phyloP scores from a whole-genome alignment of 345 rosid species.

The Sisymbrium irio region DNA sequence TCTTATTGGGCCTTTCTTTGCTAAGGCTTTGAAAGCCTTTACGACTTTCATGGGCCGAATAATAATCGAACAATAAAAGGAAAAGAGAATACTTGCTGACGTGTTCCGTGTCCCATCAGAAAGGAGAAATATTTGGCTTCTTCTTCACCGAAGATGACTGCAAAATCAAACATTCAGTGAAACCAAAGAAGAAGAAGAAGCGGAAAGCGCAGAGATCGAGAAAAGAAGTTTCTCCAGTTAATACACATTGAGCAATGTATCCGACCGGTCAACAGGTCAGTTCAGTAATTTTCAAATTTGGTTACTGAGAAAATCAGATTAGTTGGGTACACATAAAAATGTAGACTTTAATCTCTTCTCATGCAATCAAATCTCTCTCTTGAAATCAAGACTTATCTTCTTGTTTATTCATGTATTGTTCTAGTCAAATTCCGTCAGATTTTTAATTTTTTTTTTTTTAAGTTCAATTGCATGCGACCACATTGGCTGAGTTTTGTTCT shows the following conservation, averaged over 20 bases:
- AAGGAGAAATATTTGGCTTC: neutral
- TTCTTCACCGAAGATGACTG: neutral
- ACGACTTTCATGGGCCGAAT: neutral
- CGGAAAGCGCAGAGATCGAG: neutral
- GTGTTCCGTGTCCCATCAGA: neutral
- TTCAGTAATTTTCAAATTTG: neutral
- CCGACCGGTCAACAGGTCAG: slow-evolving; percentile 31
- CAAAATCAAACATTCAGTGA: slow-evolving; percentile 5
- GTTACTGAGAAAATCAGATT: neutral
- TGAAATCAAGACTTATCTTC: neutral
- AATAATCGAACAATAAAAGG: neutral
- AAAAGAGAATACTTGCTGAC: neutral
- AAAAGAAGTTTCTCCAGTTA: slow-evolving; percentile 14
- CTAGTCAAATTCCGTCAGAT: neutral
- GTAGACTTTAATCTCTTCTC: neutral
- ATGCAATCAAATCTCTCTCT: neutral
- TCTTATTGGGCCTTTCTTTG: slow-evolving; percentile 1
- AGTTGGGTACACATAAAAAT: neutral
- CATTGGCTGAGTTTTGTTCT: slow-evolving; percentile 16
- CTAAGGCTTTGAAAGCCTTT: neutral
- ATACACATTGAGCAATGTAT: slow-evolving; percentile 5
- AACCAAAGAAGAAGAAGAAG: slow-evolving; percentile 11
- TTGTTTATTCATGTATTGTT: neutral
- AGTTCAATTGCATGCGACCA: slow-evolving; percentile 27
- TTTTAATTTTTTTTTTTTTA: neutral